Base-by-base conservation (phyloP, 345 rosid genomes). In the Angophora floribunda region DNA sequence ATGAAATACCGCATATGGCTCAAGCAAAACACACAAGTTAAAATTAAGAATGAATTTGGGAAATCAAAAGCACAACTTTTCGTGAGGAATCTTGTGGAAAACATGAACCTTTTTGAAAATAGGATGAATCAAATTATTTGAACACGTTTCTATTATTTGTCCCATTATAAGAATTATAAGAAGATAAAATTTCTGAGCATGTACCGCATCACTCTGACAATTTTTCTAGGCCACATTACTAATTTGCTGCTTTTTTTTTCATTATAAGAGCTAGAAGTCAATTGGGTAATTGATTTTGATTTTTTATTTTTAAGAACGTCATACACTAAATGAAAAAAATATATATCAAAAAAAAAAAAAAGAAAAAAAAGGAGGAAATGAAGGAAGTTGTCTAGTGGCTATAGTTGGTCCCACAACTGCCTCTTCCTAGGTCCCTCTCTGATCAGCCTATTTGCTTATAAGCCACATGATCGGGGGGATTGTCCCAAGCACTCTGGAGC, bases 211-310 rank as follows among this genome's bases (percentile, higher is more conserved):
- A 12, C 7, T 61, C 4, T 1, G 1, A 63, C 15, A 7, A 63
- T 6, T n/a, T 1, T n/a, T 7, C 6, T 14, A 16, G 0, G 36
- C 2, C 4, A 61, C 6, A 28, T 61, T n/a, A 12, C 7, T 61
- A 7, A 61, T 61, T 61, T 61, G 14, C 11, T 59, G n/a, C n/a
- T 59, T 59, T 2, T 50, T 50, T 59, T 59, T 70, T 32, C 24
- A 17, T 32, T 14, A 17, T 1, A 19, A 70, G 7, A 32, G 45
- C 41, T 24, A 24, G 13, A 70, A 70, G 45, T 67, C 79, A 16
- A 67, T 16, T 67, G 24, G 45, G 11, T 67, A 15, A 32, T 67
- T 67, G 79, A 59, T 2, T 11, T 59, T 4, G 10, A 1, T 57
- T 9, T 24, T 4, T 24, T 26, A 59, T 59, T 9, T 5, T 61